Base-by-base conservation (phyloP, 176 grass and related monocot genomes). In the Ensete glaucum region DNA sequence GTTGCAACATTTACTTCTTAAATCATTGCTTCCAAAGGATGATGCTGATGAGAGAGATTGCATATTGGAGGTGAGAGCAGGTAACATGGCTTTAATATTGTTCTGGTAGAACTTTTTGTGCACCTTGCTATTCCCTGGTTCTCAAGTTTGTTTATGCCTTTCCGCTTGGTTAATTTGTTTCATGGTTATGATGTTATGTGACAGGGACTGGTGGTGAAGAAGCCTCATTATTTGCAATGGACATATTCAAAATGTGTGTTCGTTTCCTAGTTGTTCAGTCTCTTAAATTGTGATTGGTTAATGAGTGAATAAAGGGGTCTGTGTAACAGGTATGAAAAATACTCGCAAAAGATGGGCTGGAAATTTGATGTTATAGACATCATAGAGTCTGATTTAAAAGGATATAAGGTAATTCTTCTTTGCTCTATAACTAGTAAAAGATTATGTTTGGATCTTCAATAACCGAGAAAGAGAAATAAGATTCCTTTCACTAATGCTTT, bases 191-290 rank as follows among this genome's bases (percentile, higher is more conserved):
- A 53, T 83, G 53, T 54, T 27, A 53, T 76, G 20, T 79, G 70
- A 55, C 82, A 96, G 93, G 90, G 76, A 93, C 90, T 80, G 94
- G 94, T 69, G 94, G 94, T 73, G 94, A 93, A 77, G 94, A 98
- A 78, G 94, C 90, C 13, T 98, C 94, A 58, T 85, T 98, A 19
- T 98, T 98, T 82, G 90, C 94, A 24, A 89, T 98, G 94, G 88
- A 98, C 77, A 79, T 98, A 82, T 98, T 98, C 71, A 91, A 73
- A 84, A 98, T 98, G 90, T 97, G 67, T 9, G 75, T 71, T 80
- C 77, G 82, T 12, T 26, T 55, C 29, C 52, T 24, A 25, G 19
- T 20, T 65, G 9, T 65, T 65, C 10, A 1, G 16, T 79, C 1
- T 50, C 19, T n/a, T 72, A 56, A 34, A 54, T 16, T 43, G 67